Evolutionary conservation across 2,329 filamentous ascomycete species (phyloP).

Genomic region (Pseudocercospora cruenta): DNA sequence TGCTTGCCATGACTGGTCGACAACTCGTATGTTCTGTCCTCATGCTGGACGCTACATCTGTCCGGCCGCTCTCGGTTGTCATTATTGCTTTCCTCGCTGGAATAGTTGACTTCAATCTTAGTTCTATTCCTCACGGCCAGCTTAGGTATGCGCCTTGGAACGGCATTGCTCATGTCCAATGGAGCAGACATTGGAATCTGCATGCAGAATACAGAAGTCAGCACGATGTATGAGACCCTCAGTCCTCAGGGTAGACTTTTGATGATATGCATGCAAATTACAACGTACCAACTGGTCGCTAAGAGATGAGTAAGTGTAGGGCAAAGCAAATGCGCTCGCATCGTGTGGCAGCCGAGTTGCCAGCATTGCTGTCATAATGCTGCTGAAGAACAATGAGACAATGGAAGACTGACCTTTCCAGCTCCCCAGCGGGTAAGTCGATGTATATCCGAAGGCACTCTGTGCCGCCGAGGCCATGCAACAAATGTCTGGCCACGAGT

Average conservation of each 20-base stretch:
- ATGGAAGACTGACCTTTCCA: neutral
- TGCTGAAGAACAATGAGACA: neutral
- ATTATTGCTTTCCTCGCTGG: constrained; percentile 14
- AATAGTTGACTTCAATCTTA: constrained; percentile 2
- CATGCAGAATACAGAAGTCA: neutral
- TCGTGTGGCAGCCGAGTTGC: constrained; percentile 10
- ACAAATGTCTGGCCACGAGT: neutral
- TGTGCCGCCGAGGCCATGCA: neutral
- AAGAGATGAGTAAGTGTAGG: neutral
- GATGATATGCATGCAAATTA: neutral
- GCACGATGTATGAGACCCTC: neutral
- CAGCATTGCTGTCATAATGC: constrained; percentile 3
- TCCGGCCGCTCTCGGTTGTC: neutral
- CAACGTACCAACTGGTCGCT: constrained; percentile 7
- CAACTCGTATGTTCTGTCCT: constrained; percentile 9
- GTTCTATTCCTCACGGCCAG: constrained; percentile 29
- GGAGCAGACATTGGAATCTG: constrained; percentile 14
- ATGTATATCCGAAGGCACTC: neutral
- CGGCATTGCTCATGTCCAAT: constrained; percentile 19
- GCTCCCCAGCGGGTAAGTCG: neutral
- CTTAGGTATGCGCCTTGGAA: constrained; percentile 29
- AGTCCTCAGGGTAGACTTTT: neutral
- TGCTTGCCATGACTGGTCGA: constrained; percentile 9
- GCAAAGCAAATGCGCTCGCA: neutral
- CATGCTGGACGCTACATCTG: neutral